Evolutionary conservation across 148 eudicot genomes (phyloP).

Genomic region (Rhododendron williamsianum): DNA sequence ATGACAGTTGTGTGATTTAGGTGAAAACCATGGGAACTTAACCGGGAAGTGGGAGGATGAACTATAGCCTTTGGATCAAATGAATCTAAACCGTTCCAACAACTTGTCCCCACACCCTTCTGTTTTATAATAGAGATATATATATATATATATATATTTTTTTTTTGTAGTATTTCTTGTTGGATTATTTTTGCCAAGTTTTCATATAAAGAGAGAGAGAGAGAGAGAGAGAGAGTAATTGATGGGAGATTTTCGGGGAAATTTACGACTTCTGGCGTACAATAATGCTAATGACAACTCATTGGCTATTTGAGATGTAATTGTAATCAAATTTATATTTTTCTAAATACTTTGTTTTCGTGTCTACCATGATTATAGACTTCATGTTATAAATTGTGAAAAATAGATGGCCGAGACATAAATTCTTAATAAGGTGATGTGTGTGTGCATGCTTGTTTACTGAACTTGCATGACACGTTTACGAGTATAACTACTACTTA

Average conservation of each 20-base stretch:
- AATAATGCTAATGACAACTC: background rate
- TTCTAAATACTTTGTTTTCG: background rate
- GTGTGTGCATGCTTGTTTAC: background rate
- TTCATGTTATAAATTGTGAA: background rate
- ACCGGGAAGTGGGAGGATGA: too few species aligned
- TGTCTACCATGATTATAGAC: background rate
- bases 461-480: background rate
- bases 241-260: background rate
- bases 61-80: too few species aligned
- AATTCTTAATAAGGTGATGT: background rate
- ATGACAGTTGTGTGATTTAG: too few species aligned
- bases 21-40: too few species aligned
- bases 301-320: background rate
- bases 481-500: too few species aligned
- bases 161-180: background rate
- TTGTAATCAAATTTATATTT: background rate
- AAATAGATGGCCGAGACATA: background rate
- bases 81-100: too few species aligned
- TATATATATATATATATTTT: background rate
- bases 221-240: background rate
- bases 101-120: too few species aligned
- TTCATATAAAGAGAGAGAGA: background rate
- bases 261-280: too few species aligned
- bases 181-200: background rate
- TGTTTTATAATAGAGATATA: too few species aligned